A percentile compares a stretch with the other conserved stretches of the same genome.
Evolutionary conservation across 495 filamentous ascomycete species (phyloP).

Genomic region (Xylaria flabelliformis): DNA sequence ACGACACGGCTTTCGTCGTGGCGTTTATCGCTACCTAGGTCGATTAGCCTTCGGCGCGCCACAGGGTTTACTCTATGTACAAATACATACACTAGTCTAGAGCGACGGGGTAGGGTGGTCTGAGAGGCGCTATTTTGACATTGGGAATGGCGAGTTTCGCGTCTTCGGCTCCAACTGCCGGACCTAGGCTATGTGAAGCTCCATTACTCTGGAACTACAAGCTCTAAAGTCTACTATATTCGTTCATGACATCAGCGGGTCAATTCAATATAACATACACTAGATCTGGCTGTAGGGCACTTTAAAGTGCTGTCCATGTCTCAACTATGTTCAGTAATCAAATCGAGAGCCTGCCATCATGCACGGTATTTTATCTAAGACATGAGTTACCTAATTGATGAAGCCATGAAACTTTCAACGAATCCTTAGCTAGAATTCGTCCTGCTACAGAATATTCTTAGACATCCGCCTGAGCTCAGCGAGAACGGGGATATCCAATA

Average conservation of each 20-base stretch:
- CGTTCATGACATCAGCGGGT: constrained; percentile 17
- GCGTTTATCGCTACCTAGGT: constrained; percentile 9
- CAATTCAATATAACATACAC: not conserved
- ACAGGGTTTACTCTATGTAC: constrained; percentile 7
- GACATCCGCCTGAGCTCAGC: not conserved
- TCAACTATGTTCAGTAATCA: constrained; percentile 21
- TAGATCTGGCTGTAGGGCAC: not conserved
- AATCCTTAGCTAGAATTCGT: not conserved
- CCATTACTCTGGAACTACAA: not conserved
- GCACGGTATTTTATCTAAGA: constrained; percentile 21
- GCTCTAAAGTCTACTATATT: not conserved
- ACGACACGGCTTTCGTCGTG: constrained; percentile 5
- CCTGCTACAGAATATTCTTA: not conserved
- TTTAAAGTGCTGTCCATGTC: not conserved
- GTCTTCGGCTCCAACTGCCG: not conserved
- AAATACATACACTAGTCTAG: constrained; percentile 2
- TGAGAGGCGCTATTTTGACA: not conserved
- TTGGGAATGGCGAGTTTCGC: constrained; percentile 10
- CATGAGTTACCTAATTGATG: not conserved
- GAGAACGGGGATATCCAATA: not conserved
- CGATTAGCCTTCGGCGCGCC: constrained; percentile 13
- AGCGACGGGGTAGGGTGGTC: constrained; percentile 2
- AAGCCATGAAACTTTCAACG: not conserved
- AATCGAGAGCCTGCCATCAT: constrained; percentile 5
- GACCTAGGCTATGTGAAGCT: not conserved